Evolutionary conservation across 805 yeast genomes (phyloP).

Genomic region (Debaryomyces tyrocola): DNA sequence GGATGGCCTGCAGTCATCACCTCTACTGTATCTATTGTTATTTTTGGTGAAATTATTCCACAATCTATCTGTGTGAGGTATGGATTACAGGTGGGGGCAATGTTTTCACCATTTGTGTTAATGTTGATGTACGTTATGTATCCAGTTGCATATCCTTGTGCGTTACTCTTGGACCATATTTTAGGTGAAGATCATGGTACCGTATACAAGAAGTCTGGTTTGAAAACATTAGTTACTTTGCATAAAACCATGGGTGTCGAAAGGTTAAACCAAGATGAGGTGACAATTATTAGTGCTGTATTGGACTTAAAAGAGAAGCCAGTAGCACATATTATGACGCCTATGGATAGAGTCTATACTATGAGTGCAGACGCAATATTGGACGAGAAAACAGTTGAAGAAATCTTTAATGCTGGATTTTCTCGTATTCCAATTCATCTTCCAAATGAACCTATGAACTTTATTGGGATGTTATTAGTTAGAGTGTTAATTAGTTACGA

Average conservation of each 20-base stretch:
- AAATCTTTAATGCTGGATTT: slow-evolving; percentile 90
- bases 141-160: slow-evolving; percentile 91
- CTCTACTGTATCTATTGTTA: slow-evolving; percentile 89
- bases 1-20: slow-evolving; percentile 96
- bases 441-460: slow-evolving; percentile 86
- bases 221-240: slow-evolving; percentile 88
- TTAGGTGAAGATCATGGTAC: slow-evolving; percentile 97
- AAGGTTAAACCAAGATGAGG: slow-evolving; percentile 90
- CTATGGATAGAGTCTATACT: slow-evolving; percentile 85
- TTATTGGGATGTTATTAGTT: slow-evolving; percentile 92
- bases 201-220: slow-evolving; percentile 86
- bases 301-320: slow-evolving; percentile 90
- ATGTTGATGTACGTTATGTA: slow-evolving; percentile 84
- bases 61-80: slow-evolving; percentile 91
- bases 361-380: slow-evolving; percentile 79
- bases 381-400: slow-evolving; percentile 83
- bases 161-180: slow-evolving; percentile 72
- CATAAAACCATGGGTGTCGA: slow-evolving; percentile 96
- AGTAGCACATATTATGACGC: slow-evolving; percentile 89
- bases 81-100: slow-evolving; percentile 88
- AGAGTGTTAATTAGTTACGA: slow-evolving; percentile 91
- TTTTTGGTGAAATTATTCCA: slow-evolving; percentile 96
- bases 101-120: slow-evolving; percentile 85
- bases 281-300: slow-evolving; percentile 91
- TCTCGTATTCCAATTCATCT: slow-evolving; percentile 92